Evolutionary conservation across 2,329 filamentous ascomycete genomes (phyloP), one percentile per base, ranked within the genome.

Genomic region (Spiromastix sp.): DNA sequence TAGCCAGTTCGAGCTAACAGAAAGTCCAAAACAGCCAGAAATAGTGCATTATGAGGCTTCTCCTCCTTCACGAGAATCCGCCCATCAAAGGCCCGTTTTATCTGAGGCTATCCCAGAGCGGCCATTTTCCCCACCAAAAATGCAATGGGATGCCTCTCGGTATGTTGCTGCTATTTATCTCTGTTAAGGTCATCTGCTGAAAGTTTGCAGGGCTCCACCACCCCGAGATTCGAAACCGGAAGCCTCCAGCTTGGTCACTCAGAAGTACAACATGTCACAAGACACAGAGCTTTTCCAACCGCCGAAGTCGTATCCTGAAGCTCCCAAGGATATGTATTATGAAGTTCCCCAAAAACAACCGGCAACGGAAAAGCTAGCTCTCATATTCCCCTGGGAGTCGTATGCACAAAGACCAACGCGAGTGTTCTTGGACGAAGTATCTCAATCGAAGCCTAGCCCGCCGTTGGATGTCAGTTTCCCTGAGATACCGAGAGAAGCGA

Each of bases 361-460:
- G 20, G 69, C 74, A 31, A 64, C 70, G 28, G 67, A 77, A 44
- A 72, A 65, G 41, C 72, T 78, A 10, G 70, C 72, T 31, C 71
- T 78, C 3, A 79, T 96, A 32, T 98, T 98, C 57, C 91, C 91
- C 0, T 98, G 91, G 91, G 91, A 98, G 57, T 62, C 60, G 27
- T 65, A 78, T 39, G 74, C 73, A 42, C 70, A 79, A 9, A 74
- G 68, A 48, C 62, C 76, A 7, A 74, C 72, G 5, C 61, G 66
- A 16, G 56, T 68, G 13, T 68, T 68, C 42, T 40, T 55, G 6
- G 50, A 60, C 29, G 56, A 64, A 26, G 25, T 20, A 27, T 13
- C 32, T 13, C 29, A 40, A 26, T 25, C 39, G 4, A 33, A 17
- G 13, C 8, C 24, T 39, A 38, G 25, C 19, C 29, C 15, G 5